These are phyloP conservation scores for Lentinula guzmanii DNA, from an alignment of 768 basidiomycete genomes.

Conservation along the genomic window DNA sequence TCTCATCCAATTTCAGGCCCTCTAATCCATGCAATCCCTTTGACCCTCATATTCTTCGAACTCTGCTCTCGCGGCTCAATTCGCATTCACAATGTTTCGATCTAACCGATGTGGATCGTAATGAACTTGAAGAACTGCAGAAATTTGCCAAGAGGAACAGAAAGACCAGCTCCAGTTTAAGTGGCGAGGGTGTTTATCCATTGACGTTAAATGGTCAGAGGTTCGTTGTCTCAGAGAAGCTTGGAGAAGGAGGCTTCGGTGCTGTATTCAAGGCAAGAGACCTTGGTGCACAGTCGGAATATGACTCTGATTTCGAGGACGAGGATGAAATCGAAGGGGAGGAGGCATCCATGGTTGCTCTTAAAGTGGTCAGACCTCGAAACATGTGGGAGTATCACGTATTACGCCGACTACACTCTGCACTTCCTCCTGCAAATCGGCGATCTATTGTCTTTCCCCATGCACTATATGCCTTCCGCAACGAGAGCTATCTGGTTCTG, in stretches of 20 bases:
- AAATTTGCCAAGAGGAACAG: conserved; percentile 54
- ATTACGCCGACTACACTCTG: conserved; percentile 68
- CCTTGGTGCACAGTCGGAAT: conserved; percentile 33
- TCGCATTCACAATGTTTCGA: conserved; percentile 60
- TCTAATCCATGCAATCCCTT: conserved; percentile 89
- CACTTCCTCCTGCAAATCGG: conserved; percentile 52
- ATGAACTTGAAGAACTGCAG: conserved; percentile 64
- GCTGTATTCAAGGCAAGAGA: conserved; percentile 85
- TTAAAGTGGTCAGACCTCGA: conserved; percentile 88
- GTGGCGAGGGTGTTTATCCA: conserved; percentile 34
- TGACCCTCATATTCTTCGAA: conserved; percentile 55
- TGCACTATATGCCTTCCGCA: conserved; percentile 74
- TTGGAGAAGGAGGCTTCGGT: conserved; percentile 97
- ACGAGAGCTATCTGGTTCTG: conserved; percentile 88
- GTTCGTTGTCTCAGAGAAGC: conserved; percentile 75
- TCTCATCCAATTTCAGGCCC: conserved; percentile 61
- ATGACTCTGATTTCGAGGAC: conserved; percentile 45
- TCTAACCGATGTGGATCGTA: conserved; percentile 44
- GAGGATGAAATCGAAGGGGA: conserved; percentile 49
- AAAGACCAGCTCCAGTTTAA: conserved; percentile 34
- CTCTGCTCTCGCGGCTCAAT: conserved; percentile 59
- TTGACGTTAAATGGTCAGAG: conserved; percentile 57
- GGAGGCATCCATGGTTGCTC: conserved; percentile 57
- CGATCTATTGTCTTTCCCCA: conserved; percentile 73
- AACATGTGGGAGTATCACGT: conserved; percentile 92